These are phyloP conservation scores for Cutaneotrichosporon cutaneum DNA, from an alignment of 1,284 basidiomycete species.

Conservation along the genomic window DNA sequence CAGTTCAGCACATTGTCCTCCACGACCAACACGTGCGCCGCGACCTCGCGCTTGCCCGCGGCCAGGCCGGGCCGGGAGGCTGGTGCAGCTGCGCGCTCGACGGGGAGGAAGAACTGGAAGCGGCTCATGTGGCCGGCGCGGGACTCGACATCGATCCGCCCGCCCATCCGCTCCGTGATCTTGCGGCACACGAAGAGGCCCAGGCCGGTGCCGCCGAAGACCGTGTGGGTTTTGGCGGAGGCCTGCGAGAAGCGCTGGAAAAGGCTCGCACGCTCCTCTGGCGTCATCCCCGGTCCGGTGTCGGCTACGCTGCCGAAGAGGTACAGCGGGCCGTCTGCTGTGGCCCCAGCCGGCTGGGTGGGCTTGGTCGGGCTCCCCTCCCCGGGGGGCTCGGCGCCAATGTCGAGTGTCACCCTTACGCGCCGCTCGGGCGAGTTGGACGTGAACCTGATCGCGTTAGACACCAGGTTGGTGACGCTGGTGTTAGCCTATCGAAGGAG, in stretches of 20 bases:
- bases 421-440: conserved; percentile 13
- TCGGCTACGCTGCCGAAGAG: conserved; percentile 27
- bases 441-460: conserved; percentile 34
- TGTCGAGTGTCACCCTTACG: conserved; percentile 22
- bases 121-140: conserved; percentile 46
- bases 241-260: conserved; percentile 38
- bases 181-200: conserved; percentile 38
- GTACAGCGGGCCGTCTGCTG: conserved; percentile 18
- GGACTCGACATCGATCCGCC: conserved; percentile 31
- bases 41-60: background rate
- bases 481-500: background rate
- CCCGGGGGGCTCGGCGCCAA: conserved; percentile 21
- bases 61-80: background rate
- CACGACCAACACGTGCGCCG: conserved; percentile 32
- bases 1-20: conserved; percentile 49
- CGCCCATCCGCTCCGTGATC: conserved; percentile 34
- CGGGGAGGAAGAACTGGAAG: conserved; percentile 42
- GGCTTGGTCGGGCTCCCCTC: conserved; percentile 21
- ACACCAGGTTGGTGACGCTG: conserved; percentile 31
- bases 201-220: conserved; percentile 37
- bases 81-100: background rate
- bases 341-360: background rate
- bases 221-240: conserved; percentile 29
- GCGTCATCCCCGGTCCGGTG: conserved; percentile 36
- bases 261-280: conserved; percentile 27